These are phyloP conservation scores for Haplosporangium sp. DNA, from an alignment of 371 early-diverging fungal species.

Conservation along the genomic window DNA sequence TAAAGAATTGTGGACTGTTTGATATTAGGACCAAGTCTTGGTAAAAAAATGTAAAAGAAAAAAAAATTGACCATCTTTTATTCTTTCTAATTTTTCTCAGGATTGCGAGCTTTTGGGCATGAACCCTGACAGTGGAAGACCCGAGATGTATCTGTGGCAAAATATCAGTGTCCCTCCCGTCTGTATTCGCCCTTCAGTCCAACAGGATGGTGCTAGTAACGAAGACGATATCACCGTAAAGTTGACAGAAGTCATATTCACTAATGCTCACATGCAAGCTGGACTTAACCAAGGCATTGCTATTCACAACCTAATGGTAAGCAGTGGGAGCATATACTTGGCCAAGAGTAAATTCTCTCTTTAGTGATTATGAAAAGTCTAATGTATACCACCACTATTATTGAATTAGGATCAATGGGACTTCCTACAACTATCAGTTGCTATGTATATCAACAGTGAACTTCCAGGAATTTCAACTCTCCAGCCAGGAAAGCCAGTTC, in stretches of 20 bases:
- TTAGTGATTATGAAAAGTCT: neutral
- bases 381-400: neutral
- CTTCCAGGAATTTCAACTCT: constrained; percentile 85
- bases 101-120: constrained; percentile 97
- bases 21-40: no score
- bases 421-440: constrained; percentile 94
- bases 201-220: constrained; percentile 94
- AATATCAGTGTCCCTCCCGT: constrained; percentile 97
- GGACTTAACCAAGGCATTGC: constrained; percentile 89
- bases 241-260: constrained; percentile 96
- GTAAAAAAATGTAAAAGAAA: no score
- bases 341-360: neutral
- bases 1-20: constrained; percentile 19
- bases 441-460: constrained; percentile 98
- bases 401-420: constrained; percentile 95
- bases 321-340: neutral
- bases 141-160: constrained; percentile 95
- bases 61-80: neutral
- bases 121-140: constrained; percentile 86
- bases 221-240: constrained; percentile 99
- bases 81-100: constrained; percentile 31
- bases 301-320: constrained; percentile 76
- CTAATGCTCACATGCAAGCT: constrained; percentile 89
- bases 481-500: constrained; percentile 78
- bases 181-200: constrained; percentile 98